Evolutionary conservation across 345 rosid species (phyloP), one percentile per base, ranked within the genome.

Genomic region (Salix viminalis): DNA sequence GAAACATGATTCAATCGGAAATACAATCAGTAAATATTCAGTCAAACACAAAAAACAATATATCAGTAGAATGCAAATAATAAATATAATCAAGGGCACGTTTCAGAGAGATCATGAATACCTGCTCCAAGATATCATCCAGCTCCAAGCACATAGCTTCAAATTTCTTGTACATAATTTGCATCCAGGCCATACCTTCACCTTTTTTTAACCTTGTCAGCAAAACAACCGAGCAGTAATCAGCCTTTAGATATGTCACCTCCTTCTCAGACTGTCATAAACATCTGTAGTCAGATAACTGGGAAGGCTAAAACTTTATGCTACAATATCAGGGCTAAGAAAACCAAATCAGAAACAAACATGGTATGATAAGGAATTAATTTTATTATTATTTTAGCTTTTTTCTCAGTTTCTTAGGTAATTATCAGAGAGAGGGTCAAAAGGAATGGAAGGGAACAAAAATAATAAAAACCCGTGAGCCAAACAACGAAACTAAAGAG

Each of bases 41-140:
- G 26, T 56, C 26, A n/a, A 21, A n/a, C 12, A 54, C 1, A 16
- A 50, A 48, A 5, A 5, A 4, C 11, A 41, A 41, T 9, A 41
- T 10, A 50, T 50, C n/a, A 5, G 56, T 16, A 16, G 21, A 50
- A 50, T 7, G 23, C 26, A 70, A 1, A 52, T 6, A 52, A 12
- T 32, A 44, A 32, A 32, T 19, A 12, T 13, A 71, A 18, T 14
- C 41, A 66, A 1, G 41, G 44, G 21, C 5, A 18, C 11, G 61
- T 44, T 23, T 15, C 65, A 44, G 41, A 65, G 36, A 18, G 16
- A 28, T 13, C 13, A 34, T 73, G 18, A 32, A 58, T 80, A 87
- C 88, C 89, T 81, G 54, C 42, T 41, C 34, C 70, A 80, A 13
- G 5, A 73, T 36, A 41, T 36, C 85, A 66, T 87, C 85, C 61